These are phyloP conservation scores for Larix kaempferi DNA, from an alignment of 75 land plant species.

Conservation along the genomic window DNA sequence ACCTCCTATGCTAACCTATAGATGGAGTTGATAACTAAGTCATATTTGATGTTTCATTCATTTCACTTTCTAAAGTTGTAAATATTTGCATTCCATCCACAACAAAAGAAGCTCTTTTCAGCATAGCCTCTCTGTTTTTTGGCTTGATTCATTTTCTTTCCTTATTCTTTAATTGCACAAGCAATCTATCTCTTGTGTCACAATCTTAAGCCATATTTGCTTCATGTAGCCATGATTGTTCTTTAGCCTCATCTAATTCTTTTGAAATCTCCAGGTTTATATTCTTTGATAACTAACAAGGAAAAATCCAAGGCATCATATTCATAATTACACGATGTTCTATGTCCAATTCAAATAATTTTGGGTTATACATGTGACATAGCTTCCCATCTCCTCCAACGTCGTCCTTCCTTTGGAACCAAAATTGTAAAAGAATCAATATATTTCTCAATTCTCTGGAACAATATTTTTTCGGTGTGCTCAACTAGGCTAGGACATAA, in stretches of 20 bases:
- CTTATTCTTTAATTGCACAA: neutral
- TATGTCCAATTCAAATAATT: slow-evolving; percentile 53
- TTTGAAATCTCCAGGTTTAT: slow-evolving; percentile 39
- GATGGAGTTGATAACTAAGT: slow-evolving; percentile 7
- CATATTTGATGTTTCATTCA: neutral
- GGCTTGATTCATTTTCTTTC: slow-evolving; percentile 11
- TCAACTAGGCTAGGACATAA: slow-evolving; percentile 37
- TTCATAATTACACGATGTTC: slow-evolving; percentile 46
- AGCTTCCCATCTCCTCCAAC: slow-evolving; percentile 16
- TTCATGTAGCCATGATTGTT: neutral
- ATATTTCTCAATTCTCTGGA: slow-evolving; percentile 74
- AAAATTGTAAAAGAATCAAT: no score
- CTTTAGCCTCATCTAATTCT: slow-evolving; percentile 7
- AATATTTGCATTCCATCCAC: slow-evolving; percentile 9
- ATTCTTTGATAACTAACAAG: slow-evolving; percentile 51
- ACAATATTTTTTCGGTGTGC: slow-evolving; percentile 39
- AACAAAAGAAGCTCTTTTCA: slow-evolving; percentile 17
- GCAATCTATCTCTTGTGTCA: neutral
- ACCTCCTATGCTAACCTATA: neutral
- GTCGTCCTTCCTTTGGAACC: slow-evolving; percentile 27
- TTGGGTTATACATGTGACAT: slow-evolving; percentile 18
- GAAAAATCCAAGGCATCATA: slow-evolving; percentile 51
- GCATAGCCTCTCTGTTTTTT: slow-evolving; percentile 37
- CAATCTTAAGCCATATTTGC: slow-evolving; percentile 1
- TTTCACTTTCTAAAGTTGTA: neutral